phyloP scores from a whole-genome alignment of 345 rosid species.

The Psidium friedrichsthalianum region DNA sequence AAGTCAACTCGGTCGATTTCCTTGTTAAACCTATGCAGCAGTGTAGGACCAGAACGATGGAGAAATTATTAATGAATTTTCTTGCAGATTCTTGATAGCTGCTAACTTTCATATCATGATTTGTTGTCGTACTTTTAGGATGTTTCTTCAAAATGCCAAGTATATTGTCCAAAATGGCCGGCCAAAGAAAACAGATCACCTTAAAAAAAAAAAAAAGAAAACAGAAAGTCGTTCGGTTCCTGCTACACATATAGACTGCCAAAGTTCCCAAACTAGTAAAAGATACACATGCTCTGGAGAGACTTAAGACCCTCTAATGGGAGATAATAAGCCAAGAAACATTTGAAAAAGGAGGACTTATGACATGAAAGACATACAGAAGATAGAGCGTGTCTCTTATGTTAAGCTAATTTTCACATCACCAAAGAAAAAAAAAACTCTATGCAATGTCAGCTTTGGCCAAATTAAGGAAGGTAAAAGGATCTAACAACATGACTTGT shows the following conservation, averaged over 20 bases:
- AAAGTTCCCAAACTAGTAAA: not conserved
- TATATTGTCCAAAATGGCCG: not conserved
- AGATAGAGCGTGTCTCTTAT: not conserved
- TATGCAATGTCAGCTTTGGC: not conserved
- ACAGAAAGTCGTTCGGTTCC: not conserved
- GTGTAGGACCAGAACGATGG: not conserved
- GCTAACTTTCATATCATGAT: not conserved
- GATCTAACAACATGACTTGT: not conserved
- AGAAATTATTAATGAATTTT: not conserved
- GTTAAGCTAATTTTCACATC: not conserved
- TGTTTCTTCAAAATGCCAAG: not conserved
- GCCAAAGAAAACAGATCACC: not conserved
- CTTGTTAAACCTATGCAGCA: not conserved
- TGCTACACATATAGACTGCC: not conserved
- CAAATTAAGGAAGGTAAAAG: not conserved
- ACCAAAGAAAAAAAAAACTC: not conserved
- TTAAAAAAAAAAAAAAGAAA: not conserved
- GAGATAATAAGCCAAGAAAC: not conserved
- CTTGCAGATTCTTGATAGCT: not conserved
- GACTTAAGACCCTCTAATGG: not conserved
- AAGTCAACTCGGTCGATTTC: not conserved
- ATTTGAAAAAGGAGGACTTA: not conserved
- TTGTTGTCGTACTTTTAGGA: not conserved
- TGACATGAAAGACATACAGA: not conserved
- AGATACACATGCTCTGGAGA: not conserved